Percentiles rank a stretch among this genome's conserved stretches.
These are phyloP conservation scores for Fusarium denticulatum DNA, from an alignment of 2,329 filamentous ascomycete genomes.

Conservation along the genomic window DNA sequence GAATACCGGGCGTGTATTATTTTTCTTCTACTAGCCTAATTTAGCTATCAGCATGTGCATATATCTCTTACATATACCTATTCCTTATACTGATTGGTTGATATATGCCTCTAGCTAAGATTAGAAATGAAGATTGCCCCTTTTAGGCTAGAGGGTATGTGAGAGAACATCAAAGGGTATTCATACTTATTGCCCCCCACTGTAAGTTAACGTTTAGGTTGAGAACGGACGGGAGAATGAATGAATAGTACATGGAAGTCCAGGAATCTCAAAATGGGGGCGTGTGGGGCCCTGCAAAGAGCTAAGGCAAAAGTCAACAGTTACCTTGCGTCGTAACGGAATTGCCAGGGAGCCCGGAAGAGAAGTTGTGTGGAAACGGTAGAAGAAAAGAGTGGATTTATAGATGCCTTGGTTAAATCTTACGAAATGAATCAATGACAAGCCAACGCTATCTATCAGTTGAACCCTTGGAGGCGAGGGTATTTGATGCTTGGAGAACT, in stretches of 20 bases:
- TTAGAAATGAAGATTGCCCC: too few species aligned
- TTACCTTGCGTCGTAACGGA: conserved; percentile 11
- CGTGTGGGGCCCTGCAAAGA: conserved; percentile 12
- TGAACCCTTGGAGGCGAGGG: neutral
- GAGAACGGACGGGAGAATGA: neutral
- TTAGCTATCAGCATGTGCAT: too few species aligned
- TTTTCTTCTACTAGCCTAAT: too few species aligned
- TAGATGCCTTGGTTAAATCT: conserved; percentile 4
- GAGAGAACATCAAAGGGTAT: too few species aligned
- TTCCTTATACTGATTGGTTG: too few species aligned
- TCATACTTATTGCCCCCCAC: too few species aligned
- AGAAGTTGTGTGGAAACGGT: conserved; percentile 15
- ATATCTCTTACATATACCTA: too few species aligned
- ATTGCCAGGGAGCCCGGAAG: conserved; percentile 18
- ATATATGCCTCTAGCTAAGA: too few species aligned
- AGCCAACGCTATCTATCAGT: neutral
- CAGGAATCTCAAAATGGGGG: conserved; percentile 4
- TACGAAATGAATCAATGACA: neutral
- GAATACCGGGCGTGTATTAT: too few species aligned
- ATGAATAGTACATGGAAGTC: neutral
- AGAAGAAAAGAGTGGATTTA: conserved; percentile 13
- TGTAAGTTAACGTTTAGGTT: conserved; percentile 5
- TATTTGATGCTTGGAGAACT: neutral
- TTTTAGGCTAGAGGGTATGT: too few species aligned
- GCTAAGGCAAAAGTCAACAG: conserved; percentile 26